Base-by-base conservation (phyloP, 805 yeast genomes). In the Torulaspora indica region DNA sequence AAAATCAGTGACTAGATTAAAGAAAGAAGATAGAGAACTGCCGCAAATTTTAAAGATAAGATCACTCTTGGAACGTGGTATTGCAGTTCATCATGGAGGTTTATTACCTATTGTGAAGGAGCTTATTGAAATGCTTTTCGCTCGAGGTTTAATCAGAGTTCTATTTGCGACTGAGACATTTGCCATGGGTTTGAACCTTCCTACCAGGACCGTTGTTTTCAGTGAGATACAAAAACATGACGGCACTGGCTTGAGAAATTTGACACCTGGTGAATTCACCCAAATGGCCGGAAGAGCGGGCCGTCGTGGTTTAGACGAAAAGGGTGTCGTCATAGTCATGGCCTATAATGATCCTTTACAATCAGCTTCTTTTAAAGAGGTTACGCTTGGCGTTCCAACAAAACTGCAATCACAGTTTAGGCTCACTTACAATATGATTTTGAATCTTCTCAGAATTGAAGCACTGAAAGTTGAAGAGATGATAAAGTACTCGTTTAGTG, bases 281-380 rank as follows among this genome's bases (percentile, higher is more conserved):
- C 98, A 91, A 67, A 93, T 93, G 98, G 90, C 97, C 0, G 98
- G 98, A 35, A 78, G 98, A 66, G 98, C 98, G 0, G 98, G 98
- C 48, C 81, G 98, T 69, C 81, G 98, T 72, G 98, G 98, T 28
- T 69, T 93, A 52, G 98, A 93, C 70, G 70, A 80, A 15, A 87
- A 85, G 0, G 98, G 98, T 60, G 91, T 97, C 0, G 98, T 93
- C 9, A 88, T 93, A 49, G 79, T 90, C 5, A 88, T 93, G 95
- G 74, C 95, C 2, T 85, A 82, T 57, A 80, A 76, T 38, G 76
- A 77, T 20, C 87, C 93, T 0, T 55, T 82, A 14, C 71, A 72
- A 4, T 71, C 71, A 14, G 60, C 72, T 0, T 76, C 79, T 12
- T 78, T 93, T 57, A 85, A 86, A 59, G 86, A 82, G 39, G 89